Evolutionary conservation across 495 filamentous ascomycete species (phyloP), one percentile per base, ranked within the genome.

Genomic region (Xylaria flabelliformis): DNA sequence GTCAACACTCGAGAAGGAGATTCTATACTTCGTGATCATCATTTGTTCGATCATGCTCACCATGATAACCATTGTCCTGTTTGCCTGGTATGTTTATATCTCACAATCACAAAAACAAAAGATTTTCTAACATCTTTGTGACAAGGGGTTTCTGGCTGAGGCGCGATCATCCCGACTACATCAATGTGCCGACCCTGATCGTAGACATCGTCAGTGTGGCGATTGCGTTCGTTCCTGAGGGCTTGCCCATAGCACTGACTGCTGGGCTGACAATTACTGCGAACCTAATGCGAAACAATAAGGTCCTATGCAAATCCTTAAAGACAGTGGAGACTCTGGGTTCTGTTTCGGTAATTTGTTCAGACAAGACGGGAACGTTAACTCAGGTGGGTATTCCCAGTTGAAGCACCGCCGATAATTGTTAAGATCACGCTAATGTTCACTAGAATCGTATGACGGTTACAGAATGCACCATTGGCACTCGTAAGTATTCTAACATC

Each of bases 161-260:
- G 19, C 88, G 82, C 50, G 78, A 81, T 10, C 84, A 94, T 74
- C 87, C 87, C 0, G 73, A 77, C 51, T 94, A 88, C 84, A 94
- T 94, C 78, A 89, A 85, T 67, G 90, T 92, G 8, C 87, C 90
- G 1, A 85, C 86, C 9, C 83, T 93, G 70, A 88, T 94, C 61
- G 90, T 92, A 42, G 84, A 85, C 74, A 88, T 89, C 71, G 90
- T 94, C 73, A 88, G 87, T 17, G 88, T 90, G 26, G 90, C 90
- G 3, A 88, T 93, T 12, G 91, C 91, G 36, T 93, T 93, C 77
- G 91, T 94, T 63, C 91, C 91, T 0, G 91, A 92, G 72, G 91
- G 90, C 26, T 82, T 93, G 3, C 91, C 91, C 0, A 89, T 94
- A 44, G 90, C 88, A 17, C 79, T 92, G n/a, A 90, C 90, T 0